Evolutionary conservation across 495 filamentous ascomycete genomes (phyloP).

Genomic region (Aspergillus hancockii): DNA sequence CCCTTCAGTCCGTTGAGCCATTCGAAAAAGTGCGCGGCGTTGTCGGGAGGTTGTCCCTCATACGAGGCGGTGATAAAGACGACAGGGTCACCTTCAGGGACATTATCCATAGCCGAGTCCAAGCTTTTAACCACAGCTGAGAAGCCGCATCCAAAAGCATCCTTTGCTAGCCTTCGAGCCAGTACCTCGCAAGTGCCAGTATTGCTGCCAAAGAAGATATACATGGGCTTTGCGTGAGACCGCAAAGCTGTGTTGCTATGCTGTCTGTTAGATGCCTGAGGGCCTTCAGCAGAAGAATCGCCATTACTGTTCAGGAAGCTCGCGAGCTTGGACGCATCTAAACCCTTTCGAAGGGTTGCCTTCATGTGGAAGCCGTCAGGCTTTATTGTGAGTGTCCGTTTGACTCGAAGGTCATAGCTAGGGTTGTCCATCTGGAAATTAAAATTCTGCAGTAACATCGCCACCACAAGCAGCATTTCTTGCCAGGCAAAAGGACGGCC

Average conservation of each 20-base stretch:
- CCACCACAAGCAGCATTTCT: slow-evolving; percentile 55
- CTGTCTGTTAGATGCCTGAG: not conserved
- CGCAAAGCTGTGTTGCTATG: not conserved
- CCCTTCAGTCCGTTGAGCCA: slow-evolving; percentile 11
- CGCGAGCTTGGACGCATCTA: slow-evolving; percentile 26
- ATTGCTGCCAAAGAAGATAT: slow-evolving; percentile 15
- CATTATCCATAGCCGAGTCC: slow-evolving; percentile 2
- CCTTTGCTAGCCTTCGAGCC: slow-evolving; percentile 10
- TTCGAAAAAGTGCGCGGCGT: slow-evolving; percentile 15
- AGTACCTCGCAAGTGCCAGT: slow-evolving; percentile 18
- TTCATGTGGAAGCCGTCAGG: slow-evolving; percentile 73
- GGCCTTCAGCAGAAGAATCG: not conserved
- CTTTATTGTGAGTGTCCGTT: slow-evolving; percentile 75
- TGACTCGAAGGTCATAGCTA: slow-evolving; percentile 57
- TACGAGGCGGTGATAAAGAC: slow-evolving; percentile 16
- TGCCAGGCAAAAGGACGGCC: slow-evolving; percentile 71
- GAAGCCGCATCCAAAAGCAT: slow-evolving; percentile 10
- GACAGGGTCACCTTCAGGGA: slow-evolving; percentile 11
- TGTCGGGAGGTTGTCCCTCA: slow-evolving; percentile 20
- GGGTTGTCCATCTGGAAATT: slow-evolving; percentile 60
- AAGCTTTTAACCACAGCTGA: slow-evolving; percentile 4
- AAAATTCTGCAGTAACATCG: slow-evolving; percentile 61
- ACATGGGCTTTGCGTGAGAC: slow-evolving; percentile 4
- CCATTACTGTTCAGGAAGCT: not conserved
- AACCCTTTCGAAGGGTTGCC: slow-evolving; percentile 58